phyloP scores from a whole-genome alignment of 768 basidiomycete species.

The Amanita subjunquillea region DNA sequence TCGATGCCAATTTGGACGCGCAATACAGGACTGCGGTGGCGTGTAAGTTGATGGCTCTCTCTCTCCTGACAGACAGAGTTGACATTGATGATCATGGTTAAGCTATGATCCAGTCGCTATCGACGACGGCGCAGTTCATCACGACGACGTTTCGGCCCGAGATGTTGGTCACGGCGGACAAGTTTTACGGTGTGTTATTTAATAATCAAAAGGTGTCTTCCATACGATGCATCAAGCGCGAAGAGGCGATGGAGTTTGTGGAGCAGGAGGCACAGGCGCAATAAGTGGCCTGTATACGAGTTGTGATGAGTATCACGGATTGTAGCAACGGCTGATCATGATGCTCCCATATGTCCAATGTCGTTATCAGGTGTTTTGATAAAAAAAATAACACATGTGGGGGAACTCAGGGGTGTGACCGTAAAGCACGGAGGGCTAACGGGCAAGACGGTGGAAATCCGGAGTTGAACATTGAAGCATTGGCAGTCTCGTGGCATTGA shows the following conservation, averaged over 20 bases:
- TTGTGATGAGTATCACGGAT: background rate
- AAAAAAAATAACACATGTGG: no score
- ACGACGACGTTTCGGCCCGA: constrained; percentile 98
- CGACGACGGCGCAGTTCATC: constrained; percentile 88
- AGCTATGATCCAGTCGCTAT: constrained; percentile 92
- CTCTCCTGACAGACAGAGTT: background rate
- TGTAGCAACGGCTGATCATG: no score
- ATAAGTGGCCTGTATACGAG: no score
- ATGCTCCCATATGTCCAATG: no score
- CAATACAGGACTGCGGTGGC: constrained; percentile 97
- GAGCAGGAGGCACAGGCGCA: constrained; percentile 53
- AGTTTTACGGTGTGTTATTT: constrained; percentile 95
- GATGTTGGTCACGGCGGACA: constrained; percentile 92
- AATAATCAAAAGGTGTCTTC: constrained; percentile 93
- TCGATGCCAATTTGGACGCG: constrained; percentile 95
- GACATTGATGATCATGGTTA: background rate
- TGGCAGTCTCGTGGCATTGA: background rate
- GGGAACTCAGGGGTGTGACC: no score
- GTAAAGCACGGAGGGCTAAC: no score
- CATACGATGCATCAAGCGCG: constrained; percentile 76
- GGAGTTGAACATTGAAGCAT: no score
- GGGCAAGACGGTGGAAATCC: no score
- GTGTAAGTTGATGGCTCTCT: constrained; percentile 34
- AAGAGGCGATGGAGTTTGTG: constrained; percentile 91
- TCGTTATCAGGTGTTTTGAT: no score